Percentiles rank a stretch among this genome's conserved stretches.
Conservation (phyloP, 2,329 filamentous ascomycete species). For the Nemania diffusa region DNA sequence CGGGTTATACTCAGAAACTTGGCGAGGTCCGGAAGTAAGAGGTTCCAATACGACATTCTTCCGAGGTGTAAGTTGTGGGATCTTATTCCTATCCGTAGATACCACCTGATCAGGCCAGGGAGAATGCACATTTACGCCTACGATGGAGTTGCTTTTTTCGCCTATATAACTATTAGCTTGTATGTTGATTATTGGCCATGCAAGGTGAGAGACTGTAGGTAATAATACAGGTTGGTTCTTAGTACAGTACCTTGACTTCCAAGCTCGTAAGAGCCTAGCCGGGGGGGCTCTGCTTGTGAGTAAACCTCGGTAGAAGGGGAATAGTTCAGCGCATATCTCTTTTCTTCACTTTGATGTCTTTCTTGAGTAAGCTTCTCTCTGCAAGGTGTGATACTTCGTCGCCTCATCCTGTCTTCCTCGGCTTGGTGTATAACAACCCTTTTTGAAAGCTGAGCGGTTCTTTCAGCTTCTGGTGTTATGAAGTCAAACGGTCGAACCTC, state of each 20-base stretch:
- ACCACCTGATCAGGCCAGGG: not conserved
- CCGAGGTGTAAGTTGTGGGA: not conserved
- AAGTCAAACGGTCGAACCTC: slow-evolving; percentile 4
- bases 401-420: not conserved
- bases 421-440: not conserved
- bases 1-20: not conserved
- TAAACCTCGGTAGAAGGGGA: not conserved
- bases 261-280: not conserved
- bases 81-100: not conserved
- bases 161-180: not conserved
- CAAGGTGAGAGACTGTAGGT: not conserved
- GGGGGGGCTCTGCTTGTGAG: not conserved
- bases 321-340: not conserved
- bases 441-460: not conserved
- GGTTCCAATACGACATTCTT: not conserved
- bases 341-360: not conserved
- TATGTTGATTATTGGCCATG: not conserved
- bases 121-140: not conserved
- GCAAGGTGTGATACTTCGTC: not conserved
- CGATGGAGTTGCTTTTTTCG: not conserved
- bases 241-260: not conserved
- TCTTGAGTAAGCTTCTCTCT: not conserved
- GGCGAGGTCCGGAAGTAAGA: not conserved
- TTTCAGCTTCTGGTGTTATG: not conserved
- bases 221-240: not conserved